A percentile compares a stretch with the other conserved stretches of the same genome.
Conservation (phyloP, 495 filamentous ascomycete species). For the Apiosordaria backusii region DNA sequence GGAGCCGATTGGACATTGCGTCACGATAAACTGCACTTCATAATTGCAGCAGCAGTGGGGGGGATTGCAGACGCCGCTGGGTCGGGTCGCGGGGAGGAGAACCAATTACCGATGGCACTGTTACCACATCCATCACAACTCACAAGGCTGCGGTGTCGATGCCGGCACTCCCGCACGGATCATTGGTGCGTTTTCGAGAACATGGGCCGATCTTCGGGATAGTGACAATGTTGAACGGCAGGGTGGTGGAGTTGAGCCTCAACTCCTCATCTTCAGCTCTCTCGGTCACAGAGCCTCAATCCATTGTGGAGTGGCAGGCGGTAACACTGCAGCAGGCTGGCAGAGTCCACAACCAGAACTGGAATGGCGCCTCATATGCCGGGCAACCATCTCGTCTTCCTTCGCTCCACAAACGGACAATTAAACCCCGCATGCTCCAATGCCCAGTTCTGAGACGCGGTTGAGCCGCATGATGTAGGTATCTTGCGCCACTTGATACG, state of each 20-base stretch:
- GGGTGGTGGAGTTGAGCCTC: neutral
- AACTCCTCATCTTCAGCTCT: neutral
- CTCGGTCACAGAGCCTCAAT: neutral
- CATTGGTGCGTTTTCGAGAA: neutral
- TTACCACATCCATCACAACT: neutral
- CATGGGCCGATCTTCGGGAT: constrained; percentile 4
- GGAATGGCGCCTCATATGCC: constrained; percentile 9
- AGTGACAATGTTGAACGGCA: neutral
- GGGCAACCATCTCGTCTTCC: constrained; percentile 9
- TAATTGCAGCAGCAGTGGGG: neutral
- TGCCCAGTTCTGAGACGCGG: neutral
- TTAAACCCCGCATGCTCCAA: neutral
- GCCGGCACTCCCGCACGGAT: neutral
- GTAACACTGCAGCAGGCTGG: constrained; percentile 10
- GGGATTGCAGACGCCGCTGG: neutral
- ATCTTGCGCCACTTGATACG: too few relatives aligned
- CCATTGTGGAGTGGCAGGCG: neutral
- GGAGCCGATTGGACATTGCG: neutral
- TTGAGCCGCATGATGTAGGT: too few relatives aligned
- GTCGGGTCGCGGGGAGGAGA: neutral
- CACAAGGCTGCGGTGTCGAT: constrained; percentile 2
- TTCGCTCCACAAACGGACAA: neutral
- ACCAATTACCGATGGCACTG: neutral
- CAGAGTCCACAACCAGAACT: neutral
- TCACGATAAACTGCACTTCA: neutral